Conservation (phyloP, 1,284 basidiomycete species). For the Melanopsichium pennsylvanicum region DNA sequence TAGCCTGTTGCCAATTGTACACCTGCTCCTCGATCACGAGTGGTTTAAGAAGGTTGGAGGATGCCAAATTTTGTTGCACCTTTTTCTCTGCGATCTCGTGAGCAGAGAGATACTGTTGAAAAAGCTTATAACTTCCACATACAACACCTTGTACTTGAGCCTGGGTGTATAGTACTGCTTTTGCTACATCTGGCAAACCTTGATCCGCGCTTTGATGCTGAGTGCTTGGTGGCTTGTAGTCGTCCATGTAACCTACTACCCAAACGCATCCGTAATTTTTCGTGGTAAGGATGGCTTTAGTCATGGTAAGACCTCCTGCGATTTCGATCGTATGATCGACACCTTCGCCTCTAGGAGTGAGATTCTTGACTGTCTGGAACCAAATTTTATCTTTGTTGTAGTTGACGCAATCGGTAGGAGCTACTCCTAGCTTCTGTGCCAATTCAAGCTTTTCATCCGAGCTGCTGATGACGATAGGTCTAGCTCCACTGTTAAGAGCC, state of each 20-base stretch:
- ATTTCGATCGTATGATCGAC: constrained; percentile 44
- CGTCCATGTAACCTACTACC: constrained; percentile 47
- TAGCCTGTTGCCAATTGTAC: constrained; percentile 28
- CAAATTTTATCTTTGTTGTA: constrained; percentile 24
- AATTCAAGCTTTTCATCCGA: constrained; percentile 27
- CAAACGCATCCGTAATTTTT: constrained; percentile 26
- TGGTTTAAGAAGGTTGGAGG: constrained; percentile 19
- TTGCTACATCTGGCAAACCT: constrained; percentile 17
- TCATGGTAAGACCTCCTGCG: constrained; percentile 34
- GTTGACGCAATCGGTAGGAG: constrained; percentile 29
- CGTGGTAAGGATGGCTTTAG: constrained; percentile 19
- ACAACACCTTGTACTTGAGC: constrained; percentile 38
- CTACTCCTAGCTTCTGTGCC: constrained; percentile 22
- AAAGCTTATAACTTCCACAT: constrained; percentile 38
- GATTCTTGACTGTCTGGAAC: constrained; percentile 12
- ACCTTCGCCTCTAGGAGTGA: constrained; percentile 22
- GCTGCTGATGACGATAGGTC: constrained; percentile 44
- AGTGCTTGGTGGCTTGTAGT: constrained; percentile 33
- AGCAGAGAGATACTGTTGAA: constrained; percentile 34
- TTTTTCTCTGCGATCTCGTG: constrained; percentile 14
- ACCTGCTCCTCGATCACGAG: constrained; percentile 15
- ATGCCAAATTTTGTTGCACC: neutral
- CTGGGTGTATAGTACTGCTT: constrained; percentile 32
- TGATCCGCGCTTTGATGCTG: neutral
- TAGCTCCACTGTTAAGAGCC: constrained; percentile 23